Evolutionary conservation across 2,329 filamentous ascomycete species (phyloP).

Genomic region (Waltergamsia citrina): DNA sequence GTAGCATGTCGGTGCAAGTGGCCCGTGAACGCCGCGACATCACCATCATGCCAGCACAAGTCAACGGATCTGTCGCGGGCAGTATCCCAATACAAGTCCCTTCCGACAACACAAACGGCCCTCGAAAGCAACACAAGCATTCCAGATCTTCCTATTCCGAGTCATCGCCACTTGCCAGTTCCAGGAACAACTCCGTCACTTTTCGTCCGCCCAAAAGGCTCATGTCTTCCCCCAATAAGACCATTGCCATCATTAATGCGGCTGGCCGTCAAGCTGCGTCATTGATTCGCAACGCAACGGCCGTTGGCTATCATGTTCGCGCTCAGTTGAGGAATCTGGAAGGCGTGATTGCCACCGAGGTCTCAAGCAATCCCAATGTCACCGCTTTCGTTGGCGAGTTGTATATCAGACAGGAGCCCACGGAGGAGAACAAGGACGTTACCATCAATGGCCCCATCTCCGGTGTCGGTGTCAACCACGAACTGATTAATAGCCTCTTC

Average conservation of each 20-base stretch:
- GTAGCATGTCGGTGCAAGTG: constrained; percentile 5
- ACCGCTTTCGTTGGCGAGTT: constrained; percentile 56
- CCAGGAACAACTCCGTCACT: constrained; percentile 51
- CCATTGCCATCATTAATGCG: constrained; percentile 90
- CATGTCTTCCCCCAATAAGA: constrained; percentile 58
- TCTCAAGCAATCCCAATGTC: constrained; percentile 70
- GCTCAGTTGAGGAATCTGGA: constrained; percentile 84
- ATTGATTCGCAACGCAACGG: constrained; percentile 86
- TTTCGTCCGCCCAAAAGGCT: constrained; percentile 50
- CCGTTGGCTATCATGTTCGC: constrained; percentile 86
- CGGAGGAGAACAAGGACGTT: constrained; percentile 49
- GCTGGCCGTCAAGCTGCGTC: constrained; percentile 93
- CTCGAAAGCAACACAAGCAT: constrained; percentile 45
- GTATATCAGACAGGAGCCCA: constrained; percentile 43
- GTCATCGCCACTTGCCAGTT: constrained; percentile 41
- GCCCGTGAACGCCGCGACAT: constrained; percentile 5
- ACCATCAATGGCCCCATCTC: constrained; percentile 56
- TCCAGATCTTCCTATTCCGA: constrained; percentile 54
- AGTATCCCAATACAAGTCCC: constrained; percentile 26
- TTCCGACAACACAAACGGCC: constrained; percentile 22
- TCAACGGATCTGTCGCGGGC: constrained; percentile 25
- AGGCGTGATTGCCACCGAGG: constrained; percentile 80
- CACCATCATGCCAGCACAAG: constrained; percentile 26
- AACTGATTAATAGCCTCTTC: constrained; percentile 71
- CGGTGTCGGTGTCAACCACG: constrained; percentile 59